A percentile compares a stretch with the other conserved stretches of the same genome.
Evolutionary conservation across 2,329 filamentous ascomycete genomes (phyloP).

Genomic region (Colletotrichum agaves): DNA sequence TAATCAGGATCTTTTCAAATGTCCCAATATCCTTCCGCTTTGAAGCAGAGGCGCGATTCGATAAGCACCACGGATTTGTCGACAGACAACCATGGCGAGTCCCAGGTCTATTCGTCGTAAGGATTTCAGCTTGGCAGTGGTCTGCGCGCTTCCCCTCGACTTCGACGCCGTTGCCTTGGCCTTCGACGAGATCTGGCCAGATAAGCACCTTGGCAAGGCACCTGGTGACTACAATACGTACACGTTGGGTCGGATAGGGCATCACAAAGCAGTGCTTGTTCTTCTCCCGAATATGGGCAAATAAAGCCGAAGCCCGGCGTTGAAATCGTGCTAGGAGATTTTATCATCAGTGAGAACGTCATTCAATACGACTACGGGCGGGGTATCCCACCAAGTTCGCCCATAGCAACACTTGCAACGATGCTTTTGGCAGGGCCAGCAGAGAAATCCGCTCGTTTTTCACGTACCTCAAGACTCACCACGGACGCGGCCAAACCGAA

Average conservation of each 20-base stretch:
- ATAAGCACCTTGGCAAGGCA: constrained; percentile 39
- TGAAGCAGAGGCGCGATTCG: background rate
- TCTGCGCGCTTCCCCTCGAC: constrained; percentile 29
- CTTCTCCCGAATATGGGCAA: constrained; percentile 45
- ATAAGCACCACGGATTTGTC: background rate
- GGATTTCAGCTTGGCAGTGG: constrained; percentile 28
- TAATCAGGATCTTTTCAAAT: background rate
- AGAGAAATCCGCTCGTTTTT: constrained; percentile 44
- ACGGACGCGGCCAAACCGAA: constrained; percentile 28
- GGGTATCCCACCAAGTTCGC: constrained; percentile 41
- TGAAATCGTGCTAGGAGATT: constrained; percentile 46
- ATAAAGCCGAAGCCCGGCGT: background rate
- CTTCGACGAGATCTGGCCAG: constrained; percentile 43
- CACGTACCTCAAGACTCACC: constrained; percentile 17
- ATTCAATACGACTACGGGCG: constrained; percentile 45
- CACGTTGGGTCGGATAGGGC: constrained; percentile 43
- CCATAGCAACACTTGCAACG: constrained; percentile 40
- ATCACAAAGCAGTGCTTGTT: constrained; percentile 43
- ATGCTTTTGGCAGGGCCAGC: constrained; percentile 7
- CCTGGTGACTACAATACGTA: constrained; percentile 45
- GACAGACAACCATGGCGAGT: background rate
- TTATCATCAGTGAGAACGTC: constrained; percentile 45
- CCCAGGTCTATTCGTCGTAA: background rate
- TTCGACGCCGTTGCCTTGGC: constrained; percentile 30
- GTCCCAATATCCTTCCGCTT: background rate